A percentile compares a stretch with the other conserved stretches of the same genome.
These are phyloP conservation scores for Gamsiella multidivaricata DNA, from an alignment of 192 early-diverging fungal species.

Conservation along the genomic window DNA sequence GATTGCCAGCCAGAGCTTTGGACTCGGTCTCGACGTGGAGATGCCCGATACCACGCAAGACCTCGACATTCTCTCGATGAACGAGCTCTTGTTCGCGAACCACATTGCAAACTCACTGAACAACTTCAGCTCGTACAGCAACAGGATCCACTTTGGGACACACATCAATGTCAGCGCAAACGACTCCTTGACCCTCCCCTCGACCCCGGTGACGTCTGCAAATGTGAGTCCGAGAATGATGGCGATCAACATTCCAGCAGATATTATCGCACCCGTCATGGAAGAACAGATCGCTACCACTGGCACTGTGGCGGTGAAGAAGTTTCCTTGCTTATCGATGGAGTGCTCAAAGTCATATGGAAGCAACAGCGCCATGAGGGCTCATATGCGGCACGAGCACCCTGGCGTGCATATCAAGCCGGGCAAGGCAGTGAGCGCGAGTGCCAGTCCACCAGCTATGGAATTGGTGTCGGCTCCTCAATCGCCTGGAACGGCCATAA, in stretches of 20 bases:
- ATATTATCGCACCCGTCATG: neutral
- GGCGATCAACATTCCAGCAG: constrained; percentile 9
- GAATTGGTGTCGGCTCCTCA: neutral
- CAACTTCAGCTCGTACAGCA: constrained; percentile 10
- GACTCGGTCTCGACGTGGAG: neutral
- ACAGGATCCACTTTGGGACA: constrained; percentile 49
- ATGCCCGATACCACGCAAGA: constrained; percentile 7
- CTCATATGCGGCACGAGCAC: constrained; percentile 37
- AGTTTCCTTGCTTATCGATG: constrained; percentile 18
- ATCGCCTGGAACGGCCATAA: neutral
- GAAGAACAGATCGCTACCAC: neutral
- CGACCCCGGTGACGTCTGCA: constrained; percentile 34
- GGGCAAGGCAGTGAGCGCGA: neutral
- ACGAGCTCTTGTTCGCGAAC: constrained; percentile 38
- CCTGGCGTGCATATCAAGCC: constrained; percentile 8
- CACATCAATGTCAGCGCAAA: constrained; percentile 50
- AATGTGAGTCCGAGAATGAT: constrained; percentile 40
- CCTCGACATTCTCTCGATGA: constrained; percentile 31
- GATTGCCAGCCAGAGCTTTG: constrained; percentile 8
- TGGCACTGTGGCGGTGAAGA: constrained; percentile 10
- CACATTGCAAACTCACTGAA: constrained; percentile 24
- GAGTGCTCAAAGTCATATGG: constrained; percentile 36
- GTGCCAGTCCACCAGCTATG: neutral
- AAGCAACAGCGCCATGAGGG: constrained; percentile 18
- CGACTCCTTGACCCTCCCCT: constrained; percentile 22